These are phyloP conservation scores for Lepidium aucheri DNA, from an alignment of 345 rosid species.

Conservation along the genomic window DNA sequence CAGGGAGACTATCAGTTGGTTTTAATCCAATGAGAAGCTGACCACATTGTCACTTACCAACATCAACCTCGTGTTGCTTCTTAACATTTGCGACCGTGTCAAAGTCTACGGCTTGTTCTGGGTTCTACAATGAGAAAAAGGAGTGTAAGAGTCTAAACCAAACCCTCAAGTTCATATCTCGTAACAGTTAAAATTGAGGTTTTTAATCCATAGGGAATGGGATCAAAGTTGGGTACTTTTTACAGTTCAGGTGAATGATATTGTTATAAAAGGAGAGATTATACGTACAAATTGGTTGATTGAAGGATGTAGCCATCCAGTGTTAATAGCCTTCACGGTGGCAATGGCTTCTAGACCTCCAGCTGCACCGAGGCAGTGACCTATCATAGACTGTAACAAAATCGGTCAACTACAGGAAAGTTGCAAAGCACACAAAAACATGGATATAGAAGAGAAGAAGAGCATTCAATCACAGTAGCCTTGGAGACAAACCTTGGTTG, in stretches of 20 bases:
- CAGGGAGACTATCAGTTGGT: neutral
- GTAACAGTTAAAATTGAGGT: neutral
- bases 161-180: neutral
- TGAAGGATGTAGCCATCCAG: slow-evolving; percentile 95
- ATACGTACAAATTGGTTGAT: slow-evolving; percentile 88
- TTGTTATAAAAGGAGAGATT: neutral
- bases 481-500: slow-evolving; percentile 65
- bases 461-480: neutral
- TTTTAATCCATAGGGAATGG: neutral
- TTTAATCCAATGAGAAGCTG: neutral
- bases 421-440: neutral
- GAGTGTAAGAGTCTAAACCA: neutral
- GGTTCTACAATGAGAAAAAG: slow-evolving; percentile 44
- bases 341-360: slow-evolving; percentile 99
- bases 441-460: neutral
- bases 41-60: slow-evolving; percentile 50
- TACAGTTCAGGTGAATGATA: neutral
- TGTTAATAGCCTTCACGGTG: slow-evolving; percentile 71
- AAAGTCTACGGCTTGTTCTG: slow-evolving; percentile 84
- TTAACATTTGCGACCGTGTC: slow-evolving; percentile 77
- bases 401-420: neutral
- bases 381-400: slow-evolving; percentile 79
- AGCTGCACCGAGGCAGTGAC: slow-evolving; percentile 98
- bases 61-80: slow-evolving; percentile 92
- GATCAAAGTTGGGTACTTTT: neutral